These are phyloP conservation scores for Maudiozyma saulgeensis DNA, from an alignment of 805 yeast genomes.

Conservation along the genomic window DNA sequence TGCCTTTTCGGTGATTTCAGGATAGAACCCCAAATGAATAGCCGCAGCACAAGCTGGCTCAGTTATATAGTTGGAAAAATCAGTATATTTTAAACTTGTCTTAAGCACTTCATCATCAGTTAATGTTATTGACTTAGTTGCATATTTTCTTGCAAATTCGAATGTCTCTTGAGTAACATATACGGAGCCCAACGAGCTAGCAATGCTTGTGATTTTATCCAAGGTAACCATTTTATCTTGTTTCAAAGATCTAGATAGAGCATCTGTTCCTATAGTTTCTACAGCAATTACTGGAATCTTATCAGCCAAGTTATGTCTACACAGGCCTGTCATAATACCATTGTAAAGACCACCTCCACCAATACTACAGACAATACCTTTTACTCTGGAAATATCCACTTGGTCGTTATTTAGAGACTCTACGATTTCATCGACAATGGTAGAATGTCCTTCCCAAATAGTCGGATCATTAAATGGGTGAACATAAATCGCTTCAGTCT, in stretches of 20 bases:
- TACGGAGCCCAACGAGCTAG: slow-evolving; percentile 51
- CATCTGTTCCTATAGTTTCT: slow-evolving; percentile 53
- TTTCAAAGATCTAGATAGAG: slow-evolving; percentile 40
- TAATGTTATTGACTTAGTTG: slow-evolving; percentile 34
- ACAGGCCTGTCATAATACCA: slow-evolving; percentile 39
- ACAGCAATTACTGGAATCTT: slow-evolving; percentile 36
- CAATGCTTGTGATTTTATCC: slow-evolving; percentile 41
- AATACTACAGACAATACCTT: slow-evolving; percentile 43
- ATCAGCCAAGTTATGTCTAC: slow-evolving; percentile 26
- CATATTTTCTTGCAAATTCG: slow-evolving; percentile 32
- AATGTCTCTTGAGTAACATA: slow-evolving; percentile 43
- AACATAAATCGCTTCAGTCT: slow-evolving; percentile 35
- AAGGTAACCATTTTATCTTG: slow-evolving; percentile 36
- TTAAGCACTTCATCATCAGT: slow-evolving; percentile 46
- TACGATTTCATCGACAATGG: slow-evolving; percentile 37
- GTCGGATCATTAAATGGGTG: slow-evolving; percentile 44
- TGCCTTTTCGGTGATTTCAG: slow-evolving; percentile 6
- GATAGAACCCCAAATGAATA: slow-evolving; percentile 38
- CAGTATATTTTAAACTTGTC: slow-evolving; percentile 40
- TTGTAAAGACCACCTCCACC: slow-evolving; percentile 51
- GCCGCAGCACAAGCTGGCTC: slow-evolving; percentile 74
- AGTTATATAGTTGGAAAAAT: slow-evolving; percentile 40
- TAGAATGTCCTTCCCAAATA: slow-evolving; percentile 47
- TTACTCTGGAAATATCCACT: slow-evolving; percentile 19
- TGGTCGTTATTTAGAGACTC: slow-evolving; percentile 13